Evolutionary conservation across 805 yeast species (phyloP).

Genomic region (Ogataea paradorogensis): DNA sequence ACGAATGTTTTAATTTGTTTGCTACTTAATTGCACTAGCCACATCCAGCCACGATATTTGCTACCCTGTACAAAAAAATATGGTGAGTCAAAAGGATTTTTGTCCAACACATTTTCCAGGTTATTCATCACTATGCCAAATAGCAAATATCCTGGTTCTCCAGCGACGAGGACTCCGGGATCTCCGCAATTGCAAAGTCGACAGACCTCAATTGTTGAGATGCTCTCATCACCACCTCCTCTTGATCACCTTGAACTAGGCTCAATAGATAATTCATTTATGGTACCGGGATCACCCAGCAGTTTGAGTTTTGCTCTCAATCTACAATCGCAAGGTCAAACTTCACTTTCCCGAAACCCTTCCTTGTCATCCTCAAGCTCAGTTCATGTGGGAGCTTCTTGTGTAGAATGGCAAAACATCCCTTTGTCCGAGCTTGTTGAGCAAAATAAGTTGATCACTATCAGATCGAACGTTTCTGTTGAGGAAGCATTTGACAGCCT

Average conservation of each 20-base stretch:
- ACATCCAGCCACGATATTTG: constrained; percentile 6
- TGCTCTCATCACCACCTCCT: constrained; percentile 75
- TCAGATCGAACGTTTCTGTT: constrained; percentile 66
- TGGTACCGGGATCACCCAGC: constrained; percentile 18
- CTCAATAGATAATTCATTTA: constrained; percentile 13
- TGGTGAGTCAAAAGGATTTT: constrained; percentile 9
- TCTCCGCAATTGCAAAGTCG: constrained; percentile 37
- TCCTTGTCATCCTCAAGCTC: constrained; percentile 34
- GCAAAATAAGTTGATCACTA: constrained; percentile 68
- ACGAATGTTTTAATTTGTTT: background rate
- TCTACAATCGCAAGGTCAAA: constrained; percentile 4
- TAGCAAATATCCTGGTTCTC: constrained; percentile 36
- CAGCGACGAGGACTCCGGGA: constrained; percentile 36
- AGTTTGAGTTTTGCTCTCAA: constrained; percentile 9
- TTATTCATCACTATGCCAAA: constrained; percentile 16
- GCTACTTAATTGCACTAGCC: constrained; percentile 5
- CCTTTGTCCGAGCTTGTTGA: constrained; percentile 73
- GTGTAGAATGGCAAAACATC: constrained; percentile 69
- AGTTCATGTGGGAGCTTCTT: constrained; percentile 27
- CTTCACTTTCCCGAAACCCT: constrained; percentile 36
- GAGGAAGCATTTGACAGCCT: constrained; percentile 86
- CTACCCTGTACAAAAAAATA: constrained; percentile 5
- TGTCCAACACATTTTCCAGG: background rate
- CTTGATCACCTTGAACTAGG: constrained; percentile 33
- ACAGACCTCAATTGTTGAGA: constrained; percentile 70